Evolutionary conservation across 1,284 basidiomycete genomes (phyloP), one percentile per base, ranked within the genome.

Genomic region (Fomitopsis schrenkii): DNA sequence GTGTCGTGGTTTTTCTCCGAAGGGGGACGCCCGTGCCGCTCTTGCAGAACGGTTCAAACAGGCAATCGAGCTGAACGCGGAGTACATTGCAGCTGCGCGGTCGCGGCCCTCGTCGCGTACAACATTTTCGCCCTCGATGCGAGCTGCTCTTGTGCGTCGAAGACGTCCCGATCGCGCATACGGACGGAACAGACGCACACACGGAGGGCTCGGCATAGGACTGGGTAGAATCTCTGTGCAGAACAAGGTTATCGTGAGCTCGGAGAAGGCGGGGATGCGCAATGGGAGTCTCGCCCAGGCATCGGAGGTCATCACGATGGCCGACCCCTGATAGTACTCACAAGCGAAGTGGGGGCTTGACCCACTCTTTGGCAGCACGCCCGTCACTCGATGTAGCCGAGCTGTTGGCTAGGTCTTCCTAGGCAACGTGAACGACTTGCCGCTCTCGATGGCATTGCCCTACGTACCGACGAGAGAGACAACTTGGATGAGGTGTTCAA

Each of bases 181-280:
- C 71, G 1, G 72, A 73, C 57, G 67, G 71, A n/a, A 69, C 72
- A 14, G 72, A 73, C 58, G 71, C 71, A 8, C 71, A 72, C 59
- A 62, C 67, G 15, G 63, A 66, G n/a, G 66, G 68, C n/a, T 68
- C 68, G 42, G 40, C 52, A 9, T 17, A 74, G 55, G 30, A 40
- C 22, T 75, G 73, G 62, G 71, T 68, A 8, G 64, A 59, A 38
- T 36, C 35, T 30, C 30, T 66, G 30, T 61, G 66, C 62, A 73
- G 70, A 88, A 87, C 72, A 89, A 85, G 17, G 83, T 91, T 66
- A 84, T 93, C 73, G 85, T 87, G 19, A 81, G 84, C 67, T 79
- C 90, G 40, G 95, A 97, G 76, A 86, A 87, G 72, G 90, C 94
- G 63, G 95, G 97, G 77, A 96, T 96, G 91, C 81, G 90, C 33